phyloP scores from a whole-genome alignment of 352 stramenopile genomes.

The Blastocystis sp. region DNA sequence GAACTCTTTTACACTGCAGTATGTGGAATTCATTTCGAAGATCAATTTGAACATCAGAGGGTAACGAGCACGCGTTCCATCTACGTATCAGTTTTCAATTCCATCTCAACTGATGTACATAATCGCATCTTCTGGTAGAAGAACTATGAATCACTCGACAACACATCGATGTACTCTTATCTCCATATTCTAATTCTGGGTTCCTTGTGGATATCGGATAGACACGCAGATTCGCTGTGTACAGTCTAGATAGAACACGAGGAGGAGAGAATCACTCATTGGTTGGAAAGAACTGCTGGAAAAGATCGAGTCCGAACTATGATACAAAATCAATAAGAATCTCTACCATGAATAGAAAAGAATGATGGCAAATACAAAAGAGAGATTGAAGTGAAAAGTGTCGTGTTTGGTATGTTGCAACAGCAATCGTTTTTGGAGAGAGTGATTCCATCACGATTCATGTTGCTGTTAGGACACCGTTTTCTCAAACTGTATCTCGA shows the following conservation, averaged over 20 bases:
- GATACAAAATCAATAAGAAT: background rate
- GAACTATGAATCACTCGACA: background rate
- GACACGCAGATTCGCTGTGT: background rate
- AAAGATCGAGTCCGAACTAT: conserved; percentile 33
- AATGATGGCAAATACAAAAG: too few species aligned
- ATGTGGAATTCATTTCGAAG: background rate
- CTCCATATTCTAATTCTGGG: conserved; percentile 15
- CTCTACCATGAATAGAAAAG: background rate
- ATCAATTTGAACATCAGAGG: conserved; percentile 15
- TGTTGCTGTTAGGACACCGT: too few species aligned
- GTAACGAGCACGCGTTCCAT: conserved; percentile 11
- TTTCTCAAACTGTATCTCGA: too few species aligned
- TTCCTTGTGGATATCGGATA: conserved; percentile 25
- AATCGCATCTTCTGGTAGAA: background rate
- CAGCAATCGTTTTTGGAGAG: too few species aligned
- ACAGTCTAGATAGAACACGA: background rate
- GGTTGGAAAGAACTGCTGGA: conserved; percentile 19
- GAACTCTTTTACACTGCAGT: conserved; percentile 46
- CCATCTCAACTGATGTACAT: background rate
- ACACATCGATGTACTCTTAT: conserved; percentile 17
- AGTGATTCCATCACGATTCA: too few species aligned
- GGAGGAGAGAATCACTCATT: background rate
- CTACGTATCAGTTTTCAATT: background rate
- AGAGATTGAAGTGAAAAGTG: too few species aligned
- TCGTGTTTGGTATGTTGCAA: too few species aligned